Conservation (phyloP, 352 stramenopile genomes). For the Elongisporangium anandrum region DNA sequence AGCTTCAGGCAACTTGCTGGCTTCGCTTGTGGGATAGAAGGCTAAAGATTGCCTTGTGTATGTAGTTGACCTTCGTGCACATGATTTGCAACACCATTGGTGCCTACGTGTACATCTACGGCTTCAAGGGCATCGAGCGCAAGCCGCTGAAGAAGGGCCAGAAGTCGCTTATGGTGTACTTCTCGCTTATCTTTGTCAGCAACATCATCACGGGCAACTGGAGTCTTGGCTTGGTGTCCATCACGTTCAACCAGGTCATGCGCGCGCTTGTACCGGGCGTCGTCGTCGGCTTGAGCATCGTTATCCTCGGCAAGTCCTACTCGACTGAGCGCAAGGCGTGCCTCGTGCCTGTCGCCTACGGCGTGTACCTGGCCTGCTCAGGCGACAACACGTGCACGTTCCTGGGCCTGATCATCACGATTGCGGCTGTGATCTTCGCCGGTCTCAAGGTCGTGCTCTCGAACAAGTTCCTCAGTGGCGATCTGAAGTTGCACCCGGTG, state of each 20-base stretch:
- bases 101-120: slow-evolving; percentile 70
- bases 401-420: slow-evolving; percentile 87
- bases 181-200: slow-evolving; percentile 91
- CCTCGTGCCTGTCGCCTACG: slow-evolving; percentile 74
- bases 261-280: slow-evolving; percentile 77
- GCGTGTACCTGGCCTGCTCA: slow-evolving; percentile 79
- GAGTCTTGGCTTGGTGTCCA: slow-evolving; percentile 88
- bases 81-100: slow-evolving; percentile 93
- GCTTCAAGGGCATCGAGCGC: slow-evolving; percentile 59
- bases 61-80: slow-evolving; percentile 87
- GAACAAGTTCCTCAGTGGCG: slow-evolving; percentile 92
- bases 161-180: slow-evolving; percentile 81
- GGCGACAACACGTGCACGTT: slow-evolving; percentile 89
- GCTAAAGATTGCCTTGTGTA: background rate
- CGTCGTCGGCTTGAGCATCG: slow-evolving; percentile 75
- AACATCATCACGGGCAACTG: slow-evolving; percentile 96
- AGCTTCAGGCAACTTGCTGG: background rate
- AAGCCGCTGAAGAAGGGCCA: slow-evolving; percentile 59
- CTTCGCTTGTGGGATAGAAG: background rate
- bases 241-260: slow-evolving; percentile 96
- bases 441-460: slow-evolving; percentile 91
- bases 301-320: slow-evolving; percentile 77
- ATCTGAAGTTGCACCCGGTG: slow-evolving; percentile 91
- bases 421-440: slow-evolving; percentile 86
- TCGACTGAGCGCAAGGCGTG: slow-evolving; percentile 69